Percentiles rank a stretch among this genome's conserved stretches.
phyloP scores from a whole-genome alignment of 208 protist species.

The Trichomonas gallinae region DNA sequence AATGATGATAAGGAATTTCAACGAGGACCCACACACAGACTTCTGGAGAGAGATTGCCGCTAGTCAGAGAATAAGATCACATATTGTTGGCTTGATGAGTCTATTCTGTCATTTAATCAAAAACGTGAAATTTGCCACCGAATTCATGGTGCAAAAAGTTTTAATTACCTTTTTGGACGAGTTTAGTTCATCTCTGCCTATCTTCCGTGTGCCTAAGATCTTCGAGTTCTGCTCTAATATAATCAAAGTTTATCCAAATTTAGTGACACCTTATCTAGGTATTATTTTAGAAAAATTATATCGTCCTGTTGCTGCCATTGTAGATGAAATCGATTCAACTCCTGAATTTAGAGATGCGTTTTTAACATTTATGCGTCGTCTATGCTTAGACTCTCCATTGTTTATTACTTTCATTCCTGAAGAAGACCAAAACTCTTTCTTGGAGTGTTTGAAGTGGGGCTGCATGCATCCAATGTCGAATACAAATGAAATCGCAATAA shows the following conservation, averaged over 20 bases:
- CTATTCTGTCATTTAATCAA: background rate
- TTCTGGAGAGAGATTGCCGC: background rate
- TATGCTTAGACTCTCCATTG: background rate
- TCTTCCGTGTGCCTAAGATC: background rate
- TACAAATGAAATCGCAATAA: background rate
- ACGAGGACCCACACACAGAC: background rate
- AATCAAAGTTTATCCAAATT: background rate
- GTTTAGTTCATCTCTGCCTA: background rate
- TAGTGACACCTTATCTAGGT: background rate
- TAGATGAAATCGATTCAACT: background rate
- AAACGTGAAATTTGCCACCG: background rate
- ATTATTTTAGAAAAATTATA: background rate
- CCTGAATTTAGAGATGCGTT: background rate
- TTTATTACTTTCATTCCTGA: background rate
- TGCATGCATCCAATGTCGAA: background rate
- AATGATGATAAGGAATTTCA: background rate
- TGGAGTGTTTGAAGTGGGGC: background rate
- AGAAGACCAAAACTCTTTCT: background rate
- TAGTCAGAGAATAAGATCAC: background rate
- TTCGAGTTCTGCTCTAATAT: background rate
- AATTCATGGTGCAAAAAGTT: background rate
- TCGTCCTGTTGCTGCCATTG: background rate
- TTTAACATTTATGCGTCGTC: background rate
- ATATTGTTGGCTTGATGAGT: background rate
- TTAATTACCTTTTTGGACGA: background rate